These are phyloP conservation scores for Spergularia bocconei DNA, from an alignment of 148 eudicot genomes.

Conservation along the genomic window DNA sequence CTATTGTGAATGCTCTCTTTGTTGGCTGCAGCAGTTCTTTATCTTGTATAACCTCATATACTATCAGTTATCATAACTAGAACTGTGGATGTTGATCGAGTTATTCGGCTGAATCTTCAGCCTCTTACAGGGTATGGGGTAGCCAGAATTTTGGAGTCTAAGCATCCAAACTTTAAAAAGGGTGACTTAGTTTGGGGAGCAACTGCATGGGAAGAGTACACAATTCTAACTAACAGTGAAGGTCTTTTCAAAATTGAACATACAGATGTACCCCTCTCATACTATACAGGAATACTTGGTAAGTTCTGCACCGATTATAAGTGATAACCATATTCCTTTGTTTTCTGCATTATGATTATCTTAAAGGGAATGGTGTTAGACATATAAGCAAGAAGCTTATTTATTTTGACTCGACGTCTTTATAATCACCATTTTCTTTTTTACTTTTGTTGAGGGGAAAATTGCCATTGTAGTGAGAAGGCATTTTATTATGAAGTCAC, in stretches of 20 bases:
- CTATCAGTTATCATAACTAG: too few species aligned
- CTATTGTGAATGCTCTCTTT: background rate
- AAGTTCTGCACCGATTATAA: background rate
- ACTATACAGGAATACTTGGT: slow-evolving; percentile 44
- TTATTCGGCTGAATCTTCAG: slow-evolving; percentile 13
- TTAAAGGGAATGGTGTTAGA: background rate
- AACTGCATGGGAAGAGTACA: slow-evolving; percentile 43
- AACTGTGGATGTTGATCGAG: background rate
- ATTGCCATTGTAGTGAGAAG: background rate
- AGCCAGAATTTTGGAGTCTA: slow-evolving; percentile 34
- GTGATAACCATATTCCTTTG: background rate
- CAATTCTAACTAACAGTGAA: slow-evolving; percentile 19
- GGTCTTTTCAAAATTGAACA: slow-evolving; percentile 35
- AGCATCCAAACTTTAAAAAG: slow-evolving; percentile 32
- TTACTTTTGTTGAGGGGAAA: background rate
- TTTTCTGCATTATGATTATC: background rate
- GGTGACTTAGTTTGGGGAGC: slow-evolving; percentile 46
- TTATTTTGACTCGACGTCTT: background rate
- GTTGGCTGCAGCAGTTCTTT: background rate
- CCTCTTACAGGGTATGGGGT: slow-evolving; percentile 35
- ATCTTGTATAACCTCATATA: background rate
- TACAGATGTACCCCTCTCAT: slow-evolving; percentile 41
- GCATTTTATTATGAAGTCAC: background rate
- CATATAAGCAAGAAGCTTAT: background rate
- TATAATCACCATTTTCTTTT: background rate